Evolutionary conservation across 805 yeast genomes (phyloP).

Genomic region (Starmera quercuum): DNA sequence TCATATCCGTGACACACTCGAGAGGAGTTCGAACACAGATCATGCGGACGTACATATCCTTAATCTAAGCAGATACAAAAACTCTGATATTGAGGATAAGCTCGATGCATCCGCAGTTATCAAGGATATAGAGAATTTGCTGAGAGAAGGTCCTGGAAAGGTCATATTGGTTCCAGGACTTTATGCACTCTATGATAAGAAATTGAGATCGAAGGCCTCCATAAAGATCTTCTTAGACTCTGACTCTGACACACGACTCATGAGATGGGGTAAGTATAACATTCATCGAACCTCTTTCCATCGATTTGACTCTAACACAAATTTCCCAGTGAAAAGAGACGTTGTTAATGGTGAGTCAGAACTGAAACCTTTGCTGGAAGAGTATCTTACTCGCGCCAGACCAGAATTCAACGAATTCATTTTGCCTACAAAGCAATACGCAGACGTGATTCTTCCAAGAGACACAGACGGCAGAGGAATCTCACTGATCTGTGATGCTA

Average conservation of each 20-base stretch:
- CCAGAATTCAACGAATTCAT: constrained; percentile 63
- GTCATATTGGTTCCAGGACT: constrained; percentile 57
- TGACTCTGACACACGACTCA: constrained; percentile 77
- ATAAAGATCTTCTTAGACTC: constrained; percentile 72
- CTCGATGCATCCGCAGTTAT: too few species aligned
- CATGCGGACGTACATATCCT: constrained; percentile 24
- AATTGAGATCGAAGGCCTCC: constrained; percentile 46
- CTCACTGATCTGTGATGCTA: constrained; percentile 55
- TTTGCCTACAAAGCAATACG: constrained; percentile 58
- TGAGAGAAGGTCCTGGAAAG: constrained; percentile 16
- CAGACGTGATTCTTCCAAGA: constrained; percentile 69
- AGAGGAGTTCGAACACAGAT: constrained; percentile 5
- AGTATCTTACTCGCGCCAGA: constrained; percentile 49
- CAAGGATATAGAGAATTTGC: constrained; percentile 16
- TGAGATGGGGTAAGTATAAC: too few species aligned
- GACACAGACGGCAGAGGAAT: constrained; percentile 59
- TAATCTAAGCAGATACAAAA: constrained; percentile 36
- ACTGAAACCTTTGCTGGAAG: constrained; percentile 24
- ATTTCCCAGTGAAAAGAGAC: constrained; percentile 28
- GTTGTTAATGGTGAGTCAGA: constrained; percentile 19
- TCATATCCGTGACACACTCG: constrained; percentile 22
- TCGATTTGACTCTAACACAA: too few species aligned
- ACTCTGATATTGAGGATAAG: constrained; percentile 7
- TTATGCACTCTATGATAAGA: constrained; percentile 65
- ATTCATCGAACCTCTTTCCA: too few species aligned